A percentile compares a stretch with the other conserved stretches of the same genome.
These are phyloP conservation scores for Chaetomium fimeti DNA, from an alignment of 495 filamentous ascomycete species.

Conservation along the genomic window DNA sequence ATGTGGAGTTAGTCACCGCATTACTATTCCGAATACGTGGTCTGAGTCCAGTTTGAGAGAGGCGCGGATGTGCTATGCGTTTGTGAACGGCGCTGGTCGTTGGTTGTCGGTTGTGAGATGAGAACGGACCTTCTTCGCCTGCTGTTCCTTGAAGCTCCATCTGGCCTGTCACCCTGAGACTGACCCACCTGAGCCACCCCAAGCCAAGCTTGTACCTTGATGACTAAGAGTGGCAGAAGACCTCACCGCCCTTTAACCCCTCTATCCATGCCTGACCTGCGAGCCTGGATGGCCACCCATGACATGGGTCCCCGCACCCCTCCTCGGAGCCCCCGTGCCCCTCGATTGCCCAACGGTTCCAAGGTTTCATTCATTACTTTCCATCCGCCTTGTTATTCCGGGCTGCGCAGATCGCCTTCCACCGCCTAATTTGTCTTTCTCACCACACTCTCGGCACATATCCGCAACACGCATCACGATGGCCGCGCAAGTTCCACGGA, in stretches of 20 bases:
- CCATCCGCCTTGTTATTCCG: background rate
- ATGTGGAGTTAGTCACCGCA: background rate
- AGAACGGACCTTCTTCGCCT: too few species aligned
- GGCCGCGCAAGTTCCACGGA: conserved; percentile 84
- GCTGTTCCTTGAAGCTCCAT: too few species aligned
- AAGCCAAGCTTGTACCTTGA: background rate
- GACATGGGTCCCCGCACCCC: conserved; percentile 23
- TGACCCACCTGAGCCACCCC: too few species aligned
- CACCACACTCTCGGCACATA: background rate
- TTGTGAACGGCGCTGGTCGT: background rate
- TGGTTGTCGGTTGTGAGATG: background rate
- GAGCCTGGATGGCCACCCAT: too few species aligned
- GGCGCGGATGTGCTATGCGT: background rate
- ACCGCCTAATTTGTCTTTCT: background rate
- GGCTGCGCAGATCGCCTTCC: conserved; percentile 1
- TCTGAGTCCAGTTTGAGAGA: background rate
- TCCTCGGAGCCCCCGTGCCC: background rate
- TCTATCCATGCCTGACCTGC: conserved; percentile 10
- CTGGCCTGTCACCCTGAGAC: too few species aligned
- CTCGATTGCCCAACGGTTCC: background rate
- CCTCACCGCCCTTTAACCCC: conserved; percentile 28
- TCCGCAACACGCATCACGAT: conserved; percentile 24
- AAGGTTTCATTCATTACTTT: background rate
- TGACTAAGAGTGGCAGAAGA: conserved; percentile 31
- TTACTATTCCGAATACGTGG: background rate